A percentile compares a stretch with the other conserved stretches of the same genome.
Evolutionary conservation across 768 basidiomycete genomes (phyloP).

Genomic region (Rhizopogon vinicolor): DNA sequence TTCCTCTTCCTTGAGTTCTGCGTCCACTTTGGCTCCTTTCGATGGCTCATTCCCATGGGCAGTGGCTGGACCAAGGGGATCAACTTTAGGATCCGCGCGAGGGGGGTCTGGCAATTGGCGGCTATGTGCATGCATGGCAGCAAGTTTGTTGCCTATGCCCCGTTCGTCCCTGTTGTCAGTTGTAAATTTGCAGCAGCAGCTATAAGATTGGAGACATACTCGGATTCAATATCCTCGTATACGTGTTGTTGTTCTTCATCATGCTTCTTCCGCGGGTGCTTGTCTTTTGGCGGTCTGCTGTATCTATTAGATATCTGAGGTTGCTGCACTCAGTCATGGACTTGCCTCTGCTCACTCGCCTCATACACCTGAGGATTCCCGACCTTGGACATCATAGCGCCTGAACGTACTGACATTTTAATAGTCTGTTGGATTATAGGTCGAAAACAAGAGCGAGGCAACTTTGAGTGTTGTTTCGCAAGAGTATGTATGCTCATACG

Average conservation of each 20-base stretch:
- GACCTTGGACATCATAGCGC: slow-evolving; percentile 47
- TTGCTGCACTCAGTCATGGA: slow-evolving; percentile 2
- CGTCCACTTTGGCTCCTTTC: slow-evolving; percentile 53
- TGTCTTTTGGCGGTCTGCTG: slow-evolving; percentile 19
- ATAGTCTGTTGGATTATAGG: neutral
- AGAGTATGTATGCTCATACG: too few relatives aligned
- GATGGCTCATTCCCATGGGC: slow-evolving; percentile 56
- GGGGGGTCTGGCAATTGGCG: slow-evolving; percentile 26
- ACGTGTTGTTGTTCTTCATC: slow-evolving; percentile 30
- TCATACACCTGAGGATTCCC: slow-evolving; percentile 46
- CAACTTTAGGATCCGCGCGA: slow-evolving; percentile 26
- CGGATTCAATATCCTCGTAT: slow-evolving; percentile 37
- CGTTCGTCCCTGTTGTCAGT: slow-evolving; percentile 34
- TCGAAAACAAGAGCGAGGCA: neutral
- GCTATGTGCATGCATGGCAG: slow-evolving; percentile 28
- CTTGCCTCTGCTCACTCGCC: slow-evolving; percentile 44
- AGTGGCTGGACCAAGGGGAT: slow-evolving; percentile 47
- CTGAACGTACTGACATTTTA: slow-evolving; percentile 13
- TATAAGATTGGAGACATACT: slow-evolving; percentile 22
- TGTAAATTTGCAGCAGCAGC: neutral
- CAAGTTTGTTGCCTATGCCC: slow-evolving; percentile 34
- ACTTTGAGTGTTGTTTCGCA: too few relatives aligned
- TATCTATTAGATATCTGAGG: neutral
- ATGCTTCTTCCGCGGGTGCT: slow-evolving; percentile 21
- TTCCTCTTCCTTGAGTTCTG: slow-evolving; percentile 49